A percentile compares a stretch with the other conserved stretches of the same genome.
Evolutionary conservation across 2,329 filamentous ascomycete genomes (phyloP).

Genomic region (Trichophyton simii): DNA sequence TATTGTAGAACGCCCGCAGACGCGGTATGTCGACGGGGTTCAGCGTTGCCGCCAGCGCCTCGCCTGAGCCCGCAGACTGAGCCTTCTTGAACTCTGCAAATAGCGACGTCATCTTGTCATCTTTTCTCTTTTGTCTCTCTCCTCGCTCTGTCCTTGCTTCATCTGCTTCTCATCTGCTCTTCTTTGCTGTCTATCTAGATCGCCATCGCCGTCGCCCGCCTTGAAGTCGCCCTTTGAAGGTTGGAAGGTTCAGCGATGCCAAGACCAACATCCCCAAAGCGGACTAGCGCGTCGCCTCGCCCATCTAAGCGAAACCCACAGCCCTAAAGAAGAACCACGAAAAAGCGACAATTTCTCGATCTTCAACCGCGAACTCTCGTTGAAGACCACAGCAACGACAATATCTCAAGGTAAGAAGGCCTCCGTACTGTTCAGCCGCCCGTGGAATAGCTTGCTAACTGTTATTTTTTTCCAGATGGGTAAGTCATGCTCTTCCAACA

Average conservation of each 20-base stretch:
- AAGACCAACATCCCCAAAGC: conserved; percentile 7
- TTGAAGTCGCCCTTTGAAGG: too few species aligned
- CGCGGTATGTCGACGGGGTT: conserved; percentile 58
- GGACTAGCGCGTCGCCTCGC: conserved; percentile 24
- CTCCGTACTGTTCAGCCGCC: conserved; percentile 12
- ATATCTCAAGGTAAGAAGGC: conserved; percentile 38
- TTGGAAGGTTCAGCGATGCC: neutral
- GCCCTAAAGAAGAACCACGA: conserved; percentile 32
- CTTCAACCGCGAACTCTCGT: conserved; percentile 16
- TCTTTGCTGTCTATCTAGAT: neutral
- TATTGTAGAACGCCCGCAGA: conserved; percentile 57
- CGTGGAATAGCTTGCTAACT: conserved; percentile 17
- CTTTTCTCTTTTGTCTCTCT: neutral
- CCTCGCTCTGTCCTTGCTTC: neutral
- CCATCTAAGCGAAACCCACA: conserved; percentile 33
- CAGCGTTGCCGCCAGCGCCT: conserved; percentile 60
- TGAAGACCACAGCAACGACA: conserved; percentile 19
- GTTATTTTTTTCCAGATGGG: conserved; percentile 42
- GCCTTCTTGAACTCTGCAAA: conserved; percentile 63
- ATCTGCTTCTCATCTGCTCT: neutral
- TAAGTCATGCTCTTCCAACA: conserved; percentile 35
- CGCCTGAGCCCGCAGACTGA: conserved; percentile 53
- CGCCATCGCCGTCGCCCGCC: too few species aligned
- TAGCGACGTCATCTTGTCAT: conserved; percentile 52
- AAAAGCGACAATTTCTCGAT: conserved; percentile 30